Conservation (phyloP, 2,329 filamentous ascomycete species). For the Sclerotinia glacialis region DNA sequence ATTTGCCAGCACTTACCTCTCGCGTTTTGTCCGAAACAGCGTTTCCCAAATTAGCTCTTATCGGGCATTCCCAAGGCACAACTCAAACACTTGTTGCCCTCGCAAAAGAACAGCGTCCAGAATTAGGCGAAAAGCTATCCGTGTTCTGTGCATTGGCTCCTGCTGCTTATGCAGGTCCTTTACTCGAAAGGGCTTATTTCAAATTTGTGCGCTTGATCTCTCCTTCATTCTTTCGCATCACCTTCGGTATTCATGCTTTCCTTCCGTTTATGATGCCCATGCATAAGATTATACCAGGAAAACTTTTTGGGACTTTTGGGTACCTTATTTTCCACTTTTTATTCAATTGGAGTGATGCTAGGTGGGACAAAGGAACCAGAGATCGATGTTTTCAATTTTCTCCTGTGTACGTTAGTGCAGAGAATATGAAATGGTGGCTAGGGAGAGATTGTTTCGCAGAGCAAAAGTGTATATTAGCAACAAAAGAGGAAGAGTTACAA, state of each 20-base stretch:
- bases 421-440: constrained; percentile 95
- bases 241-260: constrained; percentile 91
- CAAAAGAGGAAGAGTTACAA: constrained; percentile 64
- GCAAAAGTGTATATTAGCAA: constrained; percentile 84
- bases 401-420: constrained; percentile 83
- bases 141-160: constrained; percentile 91
- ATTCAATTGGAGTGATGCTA: constrained; percentile 79
- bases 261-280: constrained; percentile 92
- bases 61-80: constrained; percentile 89
- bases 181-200: constrained; percentile 86
- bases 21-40: constrained; percentile 79
- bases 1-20: constrained; percentile 76
- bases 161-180: constrained; percentile 81
- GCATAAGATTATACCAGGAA: constrained; percentile 63
- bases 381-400: constrained; percentile 89
- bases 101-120: constrained; percentile 84
- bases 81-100: constrained; percentile 84
- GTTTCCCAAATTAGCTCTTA: constrained; percentile 76
- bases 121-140: constrained; percentile 75
- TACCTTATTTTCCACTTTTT: constrained; percentile 88
- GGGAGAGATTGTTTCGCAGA: constrained; percentile 80
- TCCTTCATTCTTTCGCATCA: constrained; percentile 69
- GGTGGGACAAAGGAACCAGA: constrained; percentile 79
- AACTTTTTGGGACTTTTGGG: constrained; percentile 74
- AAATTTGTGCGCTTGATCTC: constrained; percentile 85